phyloP scores from a whole-genome alignment of 768 basidiomycete genomes.

The Crassisporium funariophilum region DNA sequence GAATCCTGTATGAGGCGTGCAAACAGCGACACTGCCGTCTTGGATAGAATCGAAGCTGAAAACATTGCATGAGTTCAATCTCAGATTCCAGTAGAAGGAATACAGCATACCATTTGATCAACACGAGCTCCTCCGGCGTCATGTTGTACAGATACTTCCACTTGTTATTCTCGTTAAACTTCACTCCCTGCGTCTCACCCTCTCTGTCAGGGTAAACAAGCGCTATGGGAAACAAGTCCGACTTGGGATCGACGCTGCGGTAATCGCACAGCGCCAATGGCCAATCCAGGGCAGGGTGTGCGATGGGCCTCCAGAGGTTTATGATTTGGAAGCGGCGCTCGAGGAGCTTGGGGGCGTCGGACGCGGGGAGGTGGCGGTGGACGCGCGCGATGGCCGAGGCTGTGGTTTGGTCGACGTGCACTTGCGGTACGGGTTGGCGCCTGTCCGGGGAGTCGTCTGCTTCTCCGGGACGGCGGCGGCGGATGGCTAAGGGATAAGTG shows the following conservation, averaged over 20 bases:
- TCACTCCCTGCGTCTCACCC: slow-evolving; percentile 53
- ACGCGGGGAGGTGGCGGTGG: slow-evolving; percentile 49
- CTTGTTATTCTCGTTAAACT: slow-evolving; percentile 45
- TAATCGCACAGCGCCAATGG: slow-evolving; percentile 57
- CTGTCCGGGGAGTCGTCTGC: slow-evolving; percentile 35
- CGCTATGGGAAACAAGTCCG: slow-evolving; percentile 46
- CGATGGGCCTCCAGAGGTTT: slow-evolving; percentile 63
- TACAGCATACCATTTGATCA: slow-evolving; percentile 50
- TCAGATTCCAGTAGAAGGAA: neutral
- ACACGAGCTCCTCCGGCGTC: slow-evolving; percentile 49
- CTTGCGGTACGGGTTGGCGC: slow-evolving; percentile 48
- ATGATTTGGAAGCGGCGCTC: slow-evolving; percentile 57
- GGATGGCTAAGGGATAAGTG: slow-evolving; percentile 35
- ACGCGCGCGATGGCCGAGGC: slow-evolving; percentile 47
- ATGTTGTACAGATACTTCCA: slow-evolving; percentile 54
- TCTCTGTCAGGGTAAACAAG: slow-evolving; percentile 51
- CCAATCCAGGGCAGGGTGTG: slow-evolving; percentile 47
- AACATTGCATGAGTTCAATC: neutral
- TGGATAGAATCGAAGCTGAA: slow-evolving; percentile 34
- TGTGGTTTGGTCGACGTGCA: slow-evolving; percentile 57
- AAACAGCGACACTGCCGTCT: slow-evolving; percentile 49
- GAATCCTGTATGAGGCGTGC: slow-evolving; percentile 70
- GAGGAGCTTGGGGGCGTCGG: slow-evolving; percentile 45
- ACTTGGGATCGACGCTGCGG: slow-evolving; percentile 40
- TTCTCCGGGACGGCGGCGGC: slow-evolving; percentile 43